Base-by-base conservation (phyloP, 2,329 filamentous ascomycete genomes). In the Alternaria gaisen region DNA sequence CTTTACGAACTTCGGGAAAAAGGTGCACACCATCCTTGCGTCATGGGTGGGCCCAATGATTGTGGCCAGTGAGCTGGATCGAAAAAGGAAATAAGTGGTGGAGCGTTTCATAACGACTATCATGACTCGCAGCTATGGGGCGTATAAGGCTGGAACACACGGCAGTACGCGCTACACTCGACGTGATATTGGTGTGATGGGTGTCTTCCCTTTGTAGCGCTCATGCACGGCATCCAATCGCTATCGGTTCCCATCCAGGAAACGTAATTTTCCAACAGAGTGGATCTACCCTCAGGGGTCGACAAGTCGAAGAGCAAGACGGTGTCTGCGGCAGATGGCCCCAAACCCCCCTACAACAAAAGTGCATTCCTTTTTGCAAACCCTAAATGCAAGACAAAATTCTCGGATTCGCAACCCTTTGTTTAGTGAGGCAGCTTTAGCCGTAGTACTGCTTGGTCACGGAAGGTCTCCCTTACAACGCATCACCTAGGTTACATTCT, bases 121-220 rank as follows among this genome's bases (percentile, higher is more conserved):
- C 34, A 50, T 60, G 57, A 63, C 57, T 61, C 63, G 54, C 36
- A 24, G 50, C 22, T 44, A 30, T 52, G 42, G 34, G 46, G 46
- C 24, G 55, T 53, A 30, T 32, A 53, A 43, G 58, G 24, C 51
- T 61, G 44, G 50, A 54, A 59, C 61, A 62, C 44, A 62, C 44
- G 55, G 56, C 38, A 60, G 47, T 42, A 26, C 30, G 32, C 50
- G 47, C 59, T 20, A 47, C 32, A 26, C 30, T 58, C 7, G 34
- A 57, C 40, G n/a, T 32, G 32, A 32, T 42, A 44, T 42, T 20
- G 53, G 30, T 34, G 43, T 22, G 43, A 48, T 56, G 32, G 16
- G 22, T 28, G 20, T 16, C 26, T 53, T 38, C 34, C 30, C 42
- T 26, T 24, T 30, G 38, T 55, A 46, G 41, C 52, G 41, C 26